These are phyloP conservation scores for Cordyceps cateniannulata DNA, from an alignment of 2,329 filamentous ascomycete species.

Conservation along the genomic window DNA sequence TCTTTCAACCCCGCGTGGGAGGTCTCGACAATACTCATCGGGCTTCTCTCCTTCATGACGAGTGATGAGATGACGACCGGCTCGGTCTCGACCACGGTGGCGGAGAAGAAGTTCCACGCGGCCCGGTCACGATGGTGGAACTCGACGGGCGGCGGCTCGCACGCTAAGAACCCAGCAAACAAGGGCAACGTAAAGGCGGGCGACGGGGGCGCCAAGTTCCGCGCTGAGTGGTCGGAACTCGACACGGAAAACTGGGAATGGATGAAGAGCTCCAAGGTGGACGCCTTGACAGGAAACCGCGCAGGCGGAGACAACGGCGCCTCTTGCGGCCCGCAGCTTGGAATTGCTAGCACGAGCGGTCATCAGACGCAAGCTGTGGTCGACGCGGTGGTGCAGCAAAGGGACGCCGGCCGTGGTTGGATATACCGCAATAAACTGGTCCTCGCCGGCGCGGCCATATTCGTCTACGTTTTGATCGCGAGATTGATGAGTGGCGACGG, in stretches of 20 bases:
- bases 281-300: slow-evolving; percentile 65
- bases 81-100: slow-evolving; percentile 68
- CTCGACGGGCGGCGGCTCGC: slow-evolving; percentile 79
- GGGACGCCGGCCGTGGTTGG: slow-evolving; percentile 79
- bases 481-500: slow-evolving; percentile 56
- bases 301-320: slow-evolving; percentile 41
- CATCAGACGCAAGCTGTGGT: slow-evolving; percentile 63
- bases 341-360: slow-evolving; percentile 56
- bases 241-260: slow-evolving; percentile 87
- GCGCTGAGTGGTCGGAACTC: slow-evolving; percentile 80
- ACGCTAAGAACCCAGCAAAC: slow-evolving; percentile 45
- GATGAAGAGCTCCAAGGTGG: slow-evolving; percentile 79
- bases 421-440: slow-evolving; percentile 71
- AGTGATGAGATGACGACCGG: slow-evolving; percentile 98
- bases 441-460: slow-evolving; percentile 61
- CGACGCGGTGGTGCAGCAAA: slow-evolving; percentile 68
- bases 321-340: slow-evolving; percentile 46
- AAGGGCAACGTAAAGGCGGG: slow-evolving; percentile 85
- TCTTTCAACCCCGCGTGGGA: slow-evolving; percentile 99
- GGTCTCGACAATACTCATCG: slow-evolving; percentile 91
- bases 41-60: slow-evolving; percentile 95
- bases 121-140: slow-evolving; percentile 91
- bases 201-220: slow-evolving; percentile 87
- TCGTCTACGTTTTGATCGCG: slow-evolving; percentile 78
- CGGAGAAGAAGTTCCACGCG: slow-evolving; percentile 73